Conservation (phyloP, 306 rosid species). For the Lagenaria siceraria region DNA sequence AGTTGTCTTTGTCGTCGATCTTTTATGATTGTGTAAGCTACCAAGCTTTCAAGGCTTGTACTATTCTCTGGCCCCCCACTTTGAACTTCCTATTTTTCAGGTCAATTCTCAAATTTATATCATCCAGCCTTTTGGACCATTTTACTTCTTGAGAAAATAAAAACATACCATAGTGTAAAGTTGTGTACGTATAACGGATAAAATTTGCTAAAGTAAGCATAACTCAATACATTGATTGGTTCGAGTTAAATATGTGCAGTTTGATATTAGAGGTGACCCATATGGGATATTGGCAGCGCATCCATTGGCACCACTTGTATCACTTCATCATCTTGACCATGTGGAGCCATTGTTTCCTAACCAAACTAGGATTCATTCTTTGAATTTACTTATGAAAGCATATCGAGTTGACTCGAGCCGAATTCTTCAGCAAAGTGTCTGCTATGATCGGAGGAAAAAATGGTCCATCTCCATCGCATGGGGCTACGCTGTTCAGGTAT, state of each 20-base stretch:
- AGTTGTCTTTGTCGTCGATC: background rate
- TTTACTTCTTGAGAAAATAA: background rate
- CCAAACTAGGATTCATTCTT: slow-evolving; percentile 31
- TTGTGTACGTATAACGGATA: background rate
- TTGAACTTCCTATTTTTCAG: background rate
- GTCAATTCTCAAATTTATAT: background rate
- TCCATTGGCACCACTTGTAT: slow-evolving; percentile 69
- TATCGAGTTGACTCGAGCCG: slow-evolving; percentile 55
- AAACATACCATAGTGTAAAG: background rate
- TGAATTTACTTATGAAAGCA: slow-evolving; percentile 38
- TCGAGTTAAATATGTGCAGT: slow-evolving; percentile 27
- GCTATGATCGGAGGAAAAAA: slow-evolving; percentile 38
- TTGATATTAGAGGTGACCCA: slow-evolving; percentile 62
- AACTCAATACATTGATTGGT: no score
- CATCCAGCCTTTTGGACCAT: background rate
- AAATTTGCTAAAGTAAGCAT: no score
- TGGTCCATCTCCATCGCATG: slow-evolving; percentile 81
- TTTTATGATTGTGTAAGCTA: background rate
- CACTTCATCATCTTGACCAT: slow-evolving; percentile 77
- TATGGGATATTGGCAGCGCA: slow-evolving; percentile 83
- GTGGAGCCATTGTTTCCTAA: slow-evolving; percentile 48
- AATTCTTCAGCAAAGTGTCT: slow-evolving; percentile 58
- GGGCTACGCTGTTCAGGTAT: slow-evolving; percentile 82
- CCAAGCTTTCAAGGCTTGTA: background rate
- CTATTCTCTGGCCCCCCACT: background rate